Evolutionary conservation across 2,329 filamentous ascomycete species (phyloP).

Genomic region (Trichoderma asperellum): DNA sequence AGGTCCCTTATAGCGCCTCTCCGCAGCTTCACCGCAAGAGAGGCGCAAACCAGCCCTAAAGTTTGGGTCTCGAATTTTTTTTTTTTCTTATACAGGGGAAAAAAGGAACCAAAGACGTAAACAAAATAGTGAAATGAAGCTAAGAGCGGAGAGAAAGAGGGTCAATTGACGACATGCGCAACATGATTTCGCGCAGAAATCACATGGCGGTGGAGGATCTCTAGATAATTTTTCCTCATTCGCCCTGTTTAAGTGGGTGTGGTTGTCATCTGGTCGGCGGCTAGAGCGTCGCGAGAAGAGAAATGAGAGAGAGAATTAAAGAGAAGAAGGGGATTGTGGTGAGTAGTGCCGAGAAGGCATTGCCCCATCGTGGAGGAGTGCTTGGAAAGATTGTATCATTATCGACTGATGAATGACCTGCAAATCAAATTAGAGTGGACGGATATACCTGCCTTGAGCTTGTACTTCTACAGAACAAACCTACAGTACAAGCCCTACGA

Average conservation of each 20-base stretch:
- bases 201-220: conserved; percentile 13
- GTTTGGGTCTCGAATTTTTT: background rate
- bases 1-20: background rate
- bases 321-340: background rate
- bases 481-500: background rate
- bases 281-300: conserved; percentile 21
- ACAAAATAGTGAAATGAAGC: background rate
- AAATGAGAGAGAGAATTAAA: background rate
- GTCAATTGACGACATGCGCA: conserved; percentile 24
- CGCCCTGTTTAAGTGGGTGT: background rate
- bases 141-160: conserved; percentile 20
- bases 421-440: background rate
- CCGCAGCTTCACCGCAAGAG: conserved; percentile 10
- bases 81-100: background rate
- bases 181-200: conserved; percentile 2
- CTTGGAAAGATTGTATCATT: background rate
- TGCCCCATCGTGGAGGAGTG: background rate
- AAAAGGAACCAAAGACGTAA: background rate
- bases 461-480: background rate
- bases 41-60: conserved; percentile 3
- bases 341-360: background rate
- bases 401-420: background rate
- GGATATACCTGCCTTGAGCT: background rate
- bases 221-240: background rate
- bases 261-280: conserved; percentile 1